Conservation (phyloP, 345 rosid species). For the Arabis alpina region DNA sequence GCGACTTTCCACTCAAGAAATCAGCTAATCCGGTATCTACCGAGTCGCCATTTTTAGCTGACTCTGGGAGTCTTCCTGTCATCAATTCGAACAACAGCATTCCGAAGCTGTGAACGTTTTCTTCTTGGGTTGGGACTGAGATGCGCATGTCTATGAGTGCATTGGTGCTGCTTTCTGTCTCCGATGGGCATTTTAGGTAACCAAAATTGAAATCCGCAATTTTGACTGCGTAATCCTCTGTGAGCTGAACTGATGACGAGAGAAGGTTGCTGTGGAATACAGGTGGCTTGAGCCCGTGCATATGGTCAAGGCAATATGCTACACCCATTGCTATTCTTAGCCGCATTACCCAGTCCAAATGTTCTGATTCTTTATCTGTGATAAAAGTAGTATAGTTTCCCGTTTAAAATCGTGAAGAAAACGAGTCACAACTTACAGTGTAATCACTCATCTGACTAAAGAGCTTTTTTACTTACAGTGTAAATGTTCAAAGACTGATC, state of each 20-base stretch:
- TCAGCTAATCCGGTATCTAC: slow-evolving; percentile 44
- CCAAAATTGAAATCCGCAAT: slow-evolving; percentile 65
- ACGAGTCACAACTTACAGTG: neutral
- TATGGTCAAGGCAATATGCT: slow-evolving; percentile 87
- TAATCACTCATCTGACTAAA: slow-evolving; percentile 6
- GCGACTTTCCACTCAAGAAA: slow-evolving; percentile 46
- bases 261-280: slow-evolving; percentile 58
- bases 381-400: slow-evolving; percentile 4
- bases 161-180: slow-evolving; percentile 39
- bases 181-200: slow-evolving; percentile 45
- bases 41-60: slow-evolving; percentile 49
- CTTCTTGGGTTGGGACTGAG: slow-evolving; percentile 35
- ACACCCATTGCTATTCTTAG: slow-evolving; percentile 82
- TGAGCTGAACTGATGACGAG: slow-evolving; percentile 66
- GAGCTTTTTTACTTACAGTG: slow-evolving; percentile 61
- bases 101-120: slow-evolving; percentile 72
- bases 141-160: slow-evolving; percentile 38
- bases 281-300: slow-evolving; percentile 84
- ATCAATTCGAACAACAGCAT: slow-evolving; percentile 69
- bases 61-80: slow-evolving; percentile 71
- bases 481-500: slow-evolving; percentile 92
- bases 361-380: slow-evolving; percentile 91
- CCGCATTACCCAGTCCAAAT: slow-evolving; percentile 84
- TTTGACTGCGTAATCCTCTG: slow-evolving; percentile 93
- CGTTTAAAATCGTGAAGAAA: neutral